Base-by-base conservation (phyloP, 352 stramenopile species). In the Pythium phragmiticola region DNA sequence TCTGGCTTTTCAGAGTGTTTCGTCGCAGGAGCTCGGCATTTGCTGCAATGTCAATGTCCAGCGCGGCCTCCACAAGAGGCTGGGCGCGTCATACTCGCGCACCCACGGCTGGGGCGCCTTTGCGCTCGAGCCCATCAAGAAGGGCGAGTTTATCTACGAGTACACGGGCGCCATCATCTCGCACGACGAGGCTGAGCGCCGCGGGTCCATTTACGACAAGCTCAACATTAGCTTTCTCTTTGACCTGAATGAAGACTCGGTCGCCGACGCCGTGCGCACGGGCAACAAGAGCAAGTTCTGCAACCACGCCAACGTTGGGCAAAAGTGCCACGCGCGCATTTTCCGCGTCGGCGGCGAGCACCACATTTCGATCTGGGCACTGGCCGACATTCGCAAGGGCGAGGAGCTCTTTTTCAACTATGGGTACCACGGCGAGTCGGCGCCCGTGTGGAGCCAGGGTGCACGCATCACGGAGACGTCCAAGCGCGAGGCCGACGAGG, bases 281-380 rank as follows among this genome's bases (percentile, higher is more conserved):
- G 92, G 95, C 26, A 98, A 98, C 77, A 97, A 98, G 69, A 90
- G 80, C 57, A 88, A 94, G 57, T 98, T 95, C 60, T 80, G 87
- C 13, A 95, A 97, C 65, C 89, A 98, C 63, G 61, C 68, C 0
- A 57, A 61, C 11, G 73, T 78, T 1, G 57, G 69, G 0, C 80
- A 85, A 0, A 98, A 97, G 58, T 94, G 83, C 56, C 73, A 78
- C 48, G 75, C 84, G 2, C 84, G 86, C 58, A 85, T 91, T 37
- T 75, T 95, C 37, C 76, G 77, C 46, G 81, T 96, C 1, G 87
- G 94, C 66, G 92, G 92, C 43, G 87, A 97, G 54, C 77, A 92
- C 69, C 77, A 86, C 65, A 96, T 98, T 61, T 90, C 76, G 12
- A 88, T 98, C 19, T 98, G 87, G 82, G 88, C 91, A 0, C 61